Evolutionary conservation across 495 filamentous ascomycete genomes (phyloP), one percentile per base, ranked within the genome.

Genomic region (Daldinia childiae): DNA sequence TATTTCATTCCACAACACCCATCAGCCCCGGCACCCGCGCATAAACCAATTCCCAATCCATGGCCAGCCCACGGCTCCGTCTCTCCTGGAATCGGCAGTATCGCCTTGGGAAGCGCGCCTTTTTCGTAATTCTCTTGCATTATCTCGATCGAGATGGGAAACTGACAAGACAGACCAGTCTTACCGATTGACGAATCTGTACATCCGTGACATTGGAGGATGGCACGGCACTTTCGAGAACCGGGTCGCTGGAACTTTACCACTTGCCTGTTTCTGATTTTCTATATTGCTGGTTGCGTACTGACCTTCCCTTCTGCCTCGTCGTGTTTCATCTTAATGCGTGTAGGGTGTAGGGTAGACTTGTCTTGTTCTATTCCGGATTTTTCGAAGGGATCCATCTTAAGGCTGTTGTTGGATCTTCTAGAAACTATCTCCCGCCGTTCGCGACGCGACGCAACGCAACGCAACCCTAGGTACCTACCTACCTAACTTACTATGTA

Each of bases 171-270:
- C n/a, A n/a, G n/a, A 12, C 2, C 34, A 4, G 11, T 63, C 59
- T 63, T 64, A 72, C 64, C 64, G 69, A 56, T 67, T 59, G 64
- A 67, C 59, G 41, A 66, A 72, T 56, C 36, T n/a, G 64, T 67
- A 60, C 59, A 55, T 72, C 63, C 26, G 55, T 54, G 15, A 54
- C 54, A 38, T 59, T 56, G 7, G 51, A 24, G 34, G 29, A 34
- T 39, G 19, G 19, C 24, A 19, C 24, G 21, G 52, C 11, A 48
- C 50, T 39, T 32, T 60, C 9, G 21, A 17, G 43, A 54, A 59
- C 64, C 64, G 39, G 64, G 64, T 66, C 34, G 56, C 56, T 59
- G 64, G 64, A 30, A 66, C 34, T 24, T 24, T 24, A 36, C 34
- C 30, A 17, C 19, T 58, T 38, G 55, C 34, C 55, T 38, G 5